phyloP scores from a whole-genome alignment of 2,329 filamentous ascomycete species.

The Xylaria polymorpha region DNA sequence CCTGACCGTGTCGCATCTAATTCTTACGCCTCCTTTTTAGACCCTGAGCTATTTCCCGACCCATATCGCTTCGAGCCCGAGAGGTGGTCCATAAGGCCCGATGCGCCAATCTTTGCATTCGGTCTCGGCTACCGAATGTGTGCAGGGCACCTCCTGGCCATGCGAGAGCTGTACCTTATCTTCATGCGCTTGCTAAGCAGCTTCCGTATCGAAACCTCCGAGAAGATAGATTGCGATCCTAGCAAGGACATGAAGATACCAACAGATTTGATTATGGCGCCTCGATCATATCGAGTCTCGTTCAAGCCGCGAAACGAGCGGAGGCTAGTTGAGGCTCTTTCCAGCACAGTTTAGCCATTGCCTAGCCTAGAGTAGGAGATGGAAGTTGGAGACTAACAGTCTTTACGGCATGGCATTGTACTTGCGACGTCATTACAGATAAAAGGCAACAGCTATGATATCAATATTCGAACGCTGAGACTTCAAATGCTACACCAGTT shows the following conservation, averaged over 20 bases:
- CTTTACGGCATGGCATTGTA: not conserved
- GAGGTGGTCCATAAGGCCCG: slow-evolving; percentile 45
- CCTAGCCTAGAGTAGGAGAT: not conserved
- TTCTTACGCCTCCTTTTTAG: slow-evolving; percentile 29
- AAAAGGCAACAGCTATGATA: not conserved
- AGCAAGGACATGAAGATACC: slow-evolving; percentile 46
- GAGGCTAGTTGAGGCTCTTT: slow-evolving; percentile 33
- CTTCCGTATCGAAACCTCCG: slow-evolving; percentile 42
- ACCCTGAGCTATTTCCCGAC: slow-evolving; percentile 44
- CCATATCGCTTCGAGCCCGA: slow-evolving; percentile 45
- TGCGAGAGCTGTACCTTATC: slow-evolving; percentile 48
- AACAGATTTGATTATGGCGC: slow-evolving; percentile 47
- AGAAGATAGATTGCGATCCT: slow-evolving; percentile 44
- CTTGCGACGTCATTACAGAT: not conserved
- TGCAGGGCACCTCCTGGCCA: slow-evolving; percentile 45
- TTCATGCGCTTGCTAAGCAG: slow-evolving; percentile 47
- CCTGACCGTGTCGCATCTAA: not conserved
- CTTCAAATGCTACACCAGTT: not conserved
- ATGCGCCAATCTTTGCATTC: slow-evolving; percentile 46
- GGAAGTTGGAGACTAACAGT: not conserved
- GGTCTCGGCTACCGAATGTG: slow-evolving; percentile 49
- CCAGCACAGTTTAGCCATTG: slow-evolving; percentile 13
- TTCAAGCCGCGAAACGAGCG: slow-evolving; percentile 45
- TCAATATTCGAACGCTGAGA: not conserved
- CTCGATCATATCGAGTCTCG: slow-evolving; percentile 42